Base-by-base conservation (phyloP, 352 stramenopile genomes). In the Phytophthora chlamydospora region DNA sequence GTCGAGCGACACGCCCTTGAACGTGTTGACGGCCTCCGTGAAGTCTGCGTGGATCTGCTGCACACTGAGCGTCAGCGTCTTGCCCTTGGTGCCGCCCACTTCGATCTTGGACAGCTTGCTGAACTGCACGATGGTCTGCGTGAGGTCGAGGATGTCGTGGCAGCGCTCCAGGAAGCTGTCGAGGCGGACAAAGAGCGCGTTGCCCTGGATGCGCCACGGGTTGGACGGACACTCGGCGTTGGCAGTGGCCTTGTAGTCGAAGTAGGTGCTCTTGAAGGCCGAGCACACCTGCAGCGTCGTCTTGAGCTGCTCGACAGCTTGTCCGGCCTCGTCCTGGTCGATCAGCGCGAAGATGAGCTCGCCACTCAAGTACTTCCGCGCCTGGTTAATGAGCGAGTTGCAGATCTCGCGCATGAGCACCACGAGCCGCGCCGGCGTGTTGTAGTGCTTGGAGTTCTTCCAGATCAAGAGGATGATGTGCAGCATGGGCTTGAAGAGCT, bases 391-490 rank as follows among this genome's bases (percentile, higher is more conserved):
- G 5, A 99, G 73, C 12, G 90, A 97, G 75, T 99, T 99, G 83
- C 96, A 99, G 58, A 99, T 98, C 78, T 99, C 94, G 36, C 95
- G 86, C 79, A 99, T 98, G 40, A 99, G 78, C 34, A 99, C 95
- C 1, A 99, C 97, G 32, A 99, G 84, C 0, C 97, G 77, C 17
- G 92, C 93, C 0, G 97, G 93, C 7, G 95, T 99, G 75, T 99
- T 99, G 89, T 99, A 99, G 75, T 99, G 91, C 72, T 97, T 97
- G 21, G 94, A 99, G 78, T 99, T 98, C 73, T 99, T 99, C 97
- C 97, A 99, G 61, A 99, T 99, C 17, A 99, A 75, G 58, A 99
- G 80, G 12, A 99, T 97, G 51, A 98, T 98, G 69, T 99, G 96
- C 13, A 99, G 76, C 80, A 98, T 98, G n/a, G 97, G 97, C 74